These are phyloP conservation scores for Bipolaris gigantea DNA, from an alignment of 2,329 filamentous ascomycete species.

Conservation along the genomic window DNA sequence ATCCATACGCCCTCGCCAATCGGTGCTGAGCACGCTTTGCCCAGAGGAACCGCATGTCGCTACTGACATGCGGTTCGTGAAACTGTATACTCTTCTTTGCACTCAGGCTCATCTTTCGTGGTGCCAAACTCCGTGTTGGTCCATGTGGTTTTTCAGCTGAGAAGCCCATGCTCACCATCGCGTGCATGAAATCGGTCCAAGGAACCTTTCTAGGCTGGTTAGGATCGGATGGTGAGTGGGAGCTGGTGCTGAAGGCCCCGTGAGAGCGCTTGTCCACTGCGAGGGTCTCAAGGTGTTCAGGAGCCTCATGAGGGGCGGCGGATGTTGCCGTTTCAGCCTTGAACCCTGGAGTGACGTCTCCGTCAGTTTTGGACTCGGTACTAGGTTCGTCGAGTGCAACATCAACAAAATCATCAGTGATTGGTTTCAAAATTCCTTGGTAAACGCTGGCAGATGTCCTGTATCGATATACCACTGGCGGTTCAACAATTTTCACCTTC, in stretches of 20 bases:
- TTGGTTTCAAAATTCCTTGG: slow-evolving; percentile 10
- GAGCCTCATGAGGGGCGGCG: slow-evolving; percentile 16
- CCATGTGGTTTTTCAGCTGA: slow-evolving; percentile 60
- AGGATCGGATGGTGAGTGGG: slow-evolving; percentile 41
- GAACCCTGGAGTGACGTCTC: neutral
- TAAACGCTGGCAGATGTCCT: slow-evolving; percentile 13
- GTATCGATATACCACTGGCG: slow-evolving; percentile 3
- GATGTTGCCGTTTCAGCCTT: neutral
- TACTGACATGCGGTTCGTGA: slow-evolving; percentile 61
- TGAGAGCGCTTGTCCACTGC: slow-evolving; percentile 34
- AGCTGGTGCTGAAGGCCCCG: slow-evolving; percentile 50
- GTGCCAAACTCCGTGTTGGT: slow-evolving; percentile 62
- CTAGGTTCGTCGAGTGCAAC: slow-evolving; percentile 1
- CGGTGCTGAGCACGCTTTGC: slow-evolving; percentile 55
- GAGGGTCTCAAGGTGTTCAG: slow-evolving; percentile 11
- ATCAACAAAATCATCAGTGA: slow-evolving; percentile 11
- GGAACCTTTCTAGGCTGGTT: slow-evolving; percentile 53
- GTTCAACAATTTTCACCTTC: neutral
- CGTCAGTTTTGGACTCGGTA: slow-evolving; percentile 16
- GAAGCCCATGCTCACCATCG: slow-evolving; percentile 57
- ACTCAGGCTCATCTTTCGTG: slow-evolving; percentile 45
- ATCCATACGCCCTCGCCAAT: slow-evolving; percentile 56
- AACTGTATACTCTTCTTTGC: slow-evolving; percentile 44
- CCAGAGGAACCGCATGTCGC: slow-evolving; percentile 54
- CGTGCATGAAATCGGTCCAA: slow-evolving; percentile 59